A percentile compares a stretch with the other conserved stretches of the same genome.
phyloP scores from a whole-genome alignment of 2,329 filamentous ascomycete genomes.

The Alternaria metachromatica region DNA sequence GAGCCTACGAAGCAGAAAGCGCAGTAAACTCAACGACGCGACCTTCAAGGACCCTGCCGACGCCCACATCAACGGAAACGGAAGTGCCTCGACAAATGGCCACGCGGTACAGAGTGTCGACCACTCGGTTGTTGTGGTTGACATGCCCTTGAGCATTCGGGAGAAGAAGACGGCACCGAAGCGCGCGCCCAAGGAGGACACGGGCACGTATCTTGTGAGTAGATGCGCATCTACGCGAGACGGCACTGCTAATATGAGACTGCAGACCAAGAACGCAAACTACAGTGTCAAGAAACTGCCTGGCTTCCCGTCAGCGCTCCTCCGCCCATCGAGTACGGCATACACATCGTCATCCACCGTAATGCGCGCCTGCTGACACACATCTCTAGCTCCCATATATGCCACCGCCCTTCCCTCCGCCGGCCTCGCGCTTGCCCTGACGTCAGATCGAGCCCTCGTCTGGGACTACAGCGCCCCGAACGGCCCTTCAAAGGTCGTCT shows the following conservation, averaged over 20 bases:
- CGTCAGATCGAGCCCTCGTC: slow-evolving; percentile 80
- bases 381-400: slow-evolving; percentile 41
- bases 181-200: slow-evolving; percentile 70
- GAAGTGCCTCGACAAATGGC: slow-evolving; percentile 39
- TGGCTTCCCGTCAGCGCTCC: slow-evolving; percentile 78
- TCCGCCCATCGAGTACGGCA: slow-evolving; percentile 68
- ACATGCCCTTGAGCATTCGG: slow-evolving; percentile 46
- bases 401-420: slow-evolving; percentile 63
- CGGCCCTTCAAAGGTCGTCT: slow-evolving; percentile 75
- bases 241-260: slow-evolving; percentile 10
- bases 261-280: slow-evolving; percentile 79
- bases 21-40: slow-evolving; percentile 55
- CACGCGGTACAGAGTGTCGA: slow-evolving; percentile 37
- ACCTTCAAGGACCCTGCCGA: slow-evolving; percentile 43
- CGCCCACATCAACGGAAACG: slow-evolving; percentile 43
- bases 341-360: slow-evolving; percentile 14
- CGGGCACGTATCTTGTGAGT: slow-evolving; percentile 69
- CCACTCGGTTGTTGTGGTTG: slow-evolving; percentile 40
- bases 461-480: slow-evolving; percentile 79
- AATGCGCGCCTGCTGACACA: slow-evolving; percentile 23
- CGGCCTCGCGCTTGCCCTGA: slow-evolving; percentile 79
- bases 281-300: slow-evolving; percentile 87
- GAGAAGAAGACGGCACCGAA: slow-evolving; percentile 52
- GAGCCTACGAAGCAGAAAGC: slow-evolving; percentile 53
- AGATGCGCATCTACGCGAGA: background rate